Evolutionary conservation across 306 rosid species (phyloP), one percentile per base, ranked within the genome.

Genomic region (Sicyos edulis): DNA sequence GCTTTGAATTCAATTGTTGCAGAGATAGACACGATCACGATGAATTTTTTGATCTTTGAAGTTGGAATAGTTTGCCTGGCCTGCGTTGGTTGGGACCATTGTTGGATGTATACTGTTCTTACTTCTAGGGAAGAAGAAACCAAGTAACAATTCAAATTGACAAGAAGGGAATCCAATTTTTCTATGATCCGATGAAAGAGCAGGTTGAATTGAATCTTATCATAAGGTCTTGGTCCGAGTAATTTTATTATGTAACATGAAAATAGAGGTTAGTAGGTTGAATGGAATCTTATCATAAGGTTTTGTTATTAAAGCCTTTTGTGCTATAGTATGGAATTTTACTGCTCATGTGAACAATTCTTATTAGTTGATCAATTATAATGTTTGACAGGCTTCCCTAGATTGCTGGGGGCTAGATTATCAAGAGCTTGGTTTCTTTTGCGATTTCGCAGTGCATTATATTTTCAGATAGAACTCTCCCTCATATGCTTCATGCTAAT

Each of bases 361-460:
- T 83, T 80, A 83, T 80, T 29, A 54, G 26, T 80, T 72, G 71
- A 77, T 84, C 74, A 26, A 8, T 83, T 77, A 77, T 81, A 59
- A 77, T 73, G 82, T 89, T 83, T 86, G 79, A 81, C 89, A 82
- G 89, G 78, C 93, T 86, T 83, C 90, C 87, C 96, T 80, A 84
- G 81, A 78, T 82, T 11, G 59, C 74, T 79, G 82, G 85, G 82
- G 85, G 78, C 78, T 82, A 74, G 87, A 70, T 83, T 80, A 55
- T 26, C 73, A 15, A 50, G 24, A 51, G 24, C 47, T 69, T 51
- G 47, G 13, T 68, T 69, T 69, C 56, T 69, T 69, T 50, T 50
- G 73, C 73, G 52, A 15, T 24, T 24, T 22, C 15, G 22, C 22
- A 14, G 16, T 69, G 19, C 73, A 69, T 50, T 69, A 37, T 68